Evolutionary conservation across 257 asterid species (phyloP).

Genomic region (Penstemon eatonii): DNA sequence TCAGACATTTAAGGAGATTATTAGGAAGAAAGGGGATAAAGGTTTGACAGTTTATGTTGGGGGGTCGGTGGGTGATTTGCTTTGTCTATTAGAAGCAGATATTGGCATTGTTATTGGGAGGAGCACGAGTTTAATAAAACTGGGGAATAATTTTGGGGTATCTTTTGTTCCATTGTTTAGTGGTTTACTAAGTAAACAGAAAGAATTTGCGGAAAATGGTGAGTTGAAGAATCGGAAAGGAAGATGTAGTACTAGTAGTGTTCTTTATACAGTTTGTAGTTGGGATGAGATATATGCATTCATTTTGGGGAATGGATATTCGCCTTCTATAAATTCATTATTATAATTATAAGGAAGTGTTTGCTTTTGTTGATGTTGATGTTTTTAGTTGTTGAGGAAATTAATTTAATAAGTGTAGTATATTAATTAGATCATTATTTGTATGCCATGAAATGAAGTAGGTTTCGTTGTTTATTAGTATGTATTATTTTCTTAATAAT

Average conservation of each 20-base stretch:
- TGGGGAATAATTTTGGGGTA: slow-evolving; percentile 51
- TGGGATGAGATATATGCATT: slow-evolving; percentile 67
- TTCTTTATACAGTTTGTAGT: slow-evolving; percentile 58
- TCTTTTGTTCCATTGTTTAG: slow-evolving; percentile 55
- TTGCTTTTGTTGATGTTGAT: too few species aligned
- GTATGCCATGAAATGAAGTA: too few species aligned
- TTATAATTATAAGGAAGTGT: too few species aligned
- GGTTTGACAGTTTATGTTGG: slow-evolving; percentile 53
- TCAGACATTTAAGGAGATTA: slow-evolving; percentile 43
- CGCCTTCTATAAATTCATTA: slow-evolving; percentile 9
- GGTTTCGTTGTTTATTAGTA: too few species aligned
- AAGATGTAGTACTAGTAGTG: slow-evolving; percentile 43
- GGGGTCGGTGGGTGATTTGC: slow-evolving; percentile 67
- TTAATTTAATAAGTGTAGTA: too few species aligned
- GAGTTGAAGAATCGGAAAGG: slow-evolving; percentile 27
- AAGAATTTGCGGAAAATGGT: slow-evolving; percentile 38
- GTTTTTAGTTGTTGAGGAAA: too few species aligned
- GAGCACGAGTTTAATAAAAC: slow-evolving; percentile 42
- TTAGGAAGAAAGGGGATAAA: slow-evolving; percentile 27
- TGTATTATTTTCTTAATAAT: too few species aligned
- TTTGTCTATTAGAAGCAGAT: slow-evolving; percentile 62
- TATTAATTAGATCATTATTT: too few species aligned
- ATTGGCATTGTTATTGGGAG: slow-evolving; percentile 60
- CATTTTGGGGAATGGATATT: slow-evolving; percentile 44
- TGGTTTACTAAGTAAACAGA: slow-evolving; percentile 50